phyloP scores from a whole-genome alignment of 2,329 filamentous ascomycete genomes.

The Trichoderma sp. region DNA sequence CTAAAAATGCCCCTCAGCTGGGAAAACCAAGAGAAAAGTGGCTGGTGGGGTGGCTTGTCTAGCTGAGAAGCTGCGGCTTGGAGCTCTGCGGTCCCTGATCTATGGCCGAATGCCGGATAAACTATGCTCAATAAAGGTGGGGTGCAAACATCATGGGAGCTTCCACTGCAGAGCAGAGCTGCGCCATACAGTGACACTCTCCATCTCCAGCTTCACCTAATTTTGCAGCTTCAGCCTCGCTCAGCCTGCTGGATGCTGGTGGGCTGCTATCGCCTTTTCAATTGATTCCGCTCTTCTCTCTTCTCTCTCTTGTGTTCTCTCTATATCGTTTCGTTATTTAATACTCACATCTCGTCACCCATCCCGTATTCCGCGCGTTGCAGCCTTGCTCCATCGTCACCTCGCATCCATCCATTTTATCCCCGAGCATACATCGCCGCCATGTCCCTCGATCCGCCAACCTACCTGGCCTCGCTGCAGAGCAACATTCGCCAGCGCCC shows the following conservation, averaged over 20 bases:
- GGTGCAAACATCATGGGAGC: slow-evolving; percentile 28
- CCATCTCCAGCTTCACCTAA: slow-evolving; percentile 12
- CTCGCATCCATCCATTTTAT: neutral
- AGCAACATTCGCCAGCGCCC: slow-evolving; percentile 96
- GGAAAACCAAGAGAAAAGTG: neutral
- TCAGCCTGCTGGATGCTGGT: slow-evolving; percentile 17
- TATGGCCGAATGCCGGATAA: slow-evolving; percentile 28
- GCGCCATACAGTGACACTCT: slow-evolving; percentile 28
- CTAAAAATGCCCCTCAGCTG: neutral
- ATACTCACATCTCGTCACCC: neutral
- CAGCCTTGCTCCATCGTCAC: slow-evolving; percentile 33
- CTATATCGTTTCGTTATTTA: neutral
- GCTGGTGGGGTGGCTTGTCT: slow-evolving; percentile 21
- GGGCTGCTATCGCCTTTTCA: slow-evolving; percentile 28
- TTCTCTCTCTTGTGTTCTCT: neutral
- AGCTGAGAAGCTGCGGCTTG: slow-evolving; percentile 3
- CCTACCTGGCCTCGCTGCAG: slow-evolving; percentile 82
- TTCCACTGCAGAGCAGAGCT: slow-evolving; percentile 27
- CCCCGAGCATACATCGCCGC: slow-evolving; percentile 31
- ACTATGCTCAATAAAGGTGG: slow-evolving; percentile 20
- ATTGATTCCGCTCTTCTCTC: slow-evolving; percentile 25
- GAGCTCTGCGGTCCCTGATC: slow-evolving; percentile 17
- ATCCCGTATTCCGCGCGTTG: slow-evolving; percentile 9
- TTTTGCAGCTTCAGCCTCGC: slow-evolving; percentile 27
- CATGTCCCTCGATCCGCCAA: slow-evolving; percentile 92